These are phyloP conservation scores for Lathyrus tuberosus DNA, from an alignment of 306 rosid genomes.

Conservation along the genomic window DNA sequence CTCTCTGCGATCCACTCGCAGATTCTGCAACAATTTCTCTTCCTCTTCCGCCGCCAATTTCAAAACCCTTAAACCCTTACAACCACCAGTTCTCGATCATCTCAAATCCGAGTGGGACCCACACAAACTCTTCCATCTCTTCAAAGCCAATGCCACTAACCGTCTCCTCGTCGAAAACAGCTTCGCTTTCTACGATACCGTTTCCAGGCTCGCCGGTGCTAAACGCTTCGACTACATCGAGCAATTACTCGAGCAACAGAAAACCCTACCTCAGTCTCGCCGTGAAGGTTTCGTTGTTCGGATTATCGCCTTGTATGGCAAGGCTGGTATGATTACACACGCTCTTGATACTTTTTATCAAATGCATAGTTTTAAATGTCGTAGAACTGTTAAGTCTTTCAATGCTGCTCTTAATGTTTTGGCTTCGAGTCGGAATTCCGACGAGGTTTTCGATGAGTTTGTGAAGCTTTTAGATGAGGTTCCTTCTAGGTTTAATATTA, in stretches of 20 bases:
- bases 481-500: constrained; percentile 46
- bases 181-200: constrained; percentile 69
- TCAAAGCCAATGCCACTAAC: constrained; percentile 71
- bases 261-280: constrained; percentile 68
- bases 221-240: constrained; percentile 69
- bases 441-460: constrained; percentile 44
- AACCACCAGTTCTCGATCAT: constrained; percentile 56
- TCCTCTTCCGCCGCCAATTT: constrained; percentile 10
- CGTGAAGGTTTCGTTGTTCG: constrained; percentile 75
- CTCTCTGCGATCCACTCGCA: constrained; percentile 70
- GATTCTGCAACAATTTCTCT: constrained; percentile 50
- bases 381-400: constrained; percentile 72
- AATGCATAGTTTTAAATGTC: constrained; percentile 57
- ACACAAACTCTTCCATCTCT: constrained; percentile 58
- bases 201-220: constrained; percentile 73
- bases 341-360: constrained; percentile 64
- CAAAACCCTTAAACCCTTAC: constrained; percentile 33
- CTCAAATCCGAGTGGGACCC: constrained; percentile 74
- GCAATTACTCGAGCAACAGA: constrained; percentile 70
- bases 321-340: constrained; percentile 68
- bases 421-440: constrained; percentile 46
- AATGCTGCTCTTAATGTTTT: constrained; percentile 70
- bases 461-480: constrained; percentile 39
- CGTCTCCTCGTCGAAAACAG: constrained; percentile 63
- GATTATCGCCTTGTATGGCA: constrained; percentile 70